Conservation (phyloP, 106 monocot species). For the Acorus gramineus region DNA sequence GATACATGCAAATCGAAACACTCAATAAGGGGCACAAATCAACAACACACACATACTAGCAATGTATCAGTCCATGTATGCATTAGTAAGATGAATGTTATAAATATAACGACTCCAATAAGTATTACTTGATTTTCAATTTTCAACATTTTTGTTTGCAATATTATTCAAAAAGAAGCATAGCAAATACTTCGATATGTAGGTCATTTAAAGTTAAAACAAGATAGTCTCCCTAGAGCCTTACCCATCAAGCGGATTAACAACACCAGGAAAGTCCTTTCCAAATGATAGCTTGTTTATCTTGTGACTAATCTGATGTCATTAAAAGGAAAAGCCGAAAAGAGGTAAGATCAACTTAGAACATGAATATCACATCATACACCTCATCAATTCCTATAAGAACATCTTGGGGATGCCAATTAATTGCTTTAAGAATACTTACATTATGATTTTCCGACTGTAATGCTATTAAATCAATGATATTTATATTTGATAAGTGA, state of each 20-base stretch:
- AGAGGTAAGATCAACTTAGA: neutral
- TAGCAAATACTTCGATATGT: neutral
- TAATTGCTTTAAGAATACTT: slow-evolving; percentile 10
- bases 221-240: neutral
- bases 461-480: slow-evolving; percentile 57
- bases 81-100: no score
- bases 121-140: no score
- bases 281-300: slow-evolving; percentile 97
- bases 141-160: no score
- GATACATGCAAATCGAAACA: no score
- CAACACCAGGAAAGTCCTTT: slow-evolving; percentile 82
- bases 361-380: no score
- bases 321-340: neutral
- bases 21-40: no score
- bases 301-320: slow-evolving; percentile 83
- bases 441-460: slow-evolving; percentile 68
- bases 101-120: no score
- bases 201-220: neutral
- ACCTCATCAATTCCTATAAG: no score
- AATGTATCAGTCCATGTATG: no score
- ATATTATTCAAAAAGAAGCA: no score
- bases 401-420: neutral
- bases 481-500: slow-evolving; percentile 43
- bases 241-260: slow-evolving; percentile 98
- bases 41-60: no score